Evolutionary conservation across 768 basidiomycete genomes (phyloP), one percentile per base, ranked within the genome.

Genomic region (Tylopilus vinaceipallidus): DNA sequence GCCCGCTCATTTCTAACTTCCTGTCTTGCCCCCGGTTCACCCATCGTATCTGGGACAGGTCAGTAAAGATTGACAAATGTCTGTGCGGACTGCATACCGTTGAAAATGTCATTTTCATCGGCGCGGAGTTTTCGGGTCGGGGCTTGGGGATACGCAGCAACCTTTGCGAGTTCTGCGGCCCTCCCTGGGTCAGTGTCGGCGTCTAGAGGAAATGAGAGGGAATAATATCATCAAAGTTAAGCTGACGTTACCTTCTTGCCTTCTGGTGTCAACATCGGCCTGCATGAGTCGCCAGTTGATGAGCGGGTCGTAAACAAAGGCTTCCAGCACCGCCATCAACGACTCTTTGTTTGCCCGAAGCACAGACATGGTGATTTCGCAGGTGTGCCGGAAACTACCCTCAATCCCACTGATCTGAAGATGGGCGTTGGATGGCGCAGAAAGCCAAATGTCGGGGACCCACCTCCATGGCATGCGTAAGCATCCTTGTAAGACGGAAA

Each of bases 381-480:
- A 98, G 9, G 91, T 94, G 55, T 86, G 87, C 61, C 90, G 81
- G 80, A 94, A 99, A 65, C 91, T 97, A 32, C 97, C 97, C 63
- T 98, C 92, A 53, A 99, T 97, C 20, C 97, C 95, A 70, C 94
- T 95, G 58, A 95, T 93, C 91, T 94, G 60, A 37, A 45, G 22
- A n/a, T 50, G 27, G 37, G n/a, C 23, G 6, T 58, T n/a, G 56
- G 51, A 51, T 20, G 6, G 35, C 19, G 41, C 20, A n/a, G 27
- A 26, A 29, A 20, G 24, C 4, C 17, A 33, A 34, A 41, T 5
- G 22, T 12, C 12, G 4, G 24, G 14, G 35, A 6, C 79, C 57
- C 57, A 91, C 94, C 81, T 99, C 97, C 97, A 99, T 99, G 12
- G 97, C 97, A 65, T 97, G 91, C 11, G 93, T 95, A 45, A 99